Conservation (phyloP, 306 rosid species). For the Corylus americana region DNA sequence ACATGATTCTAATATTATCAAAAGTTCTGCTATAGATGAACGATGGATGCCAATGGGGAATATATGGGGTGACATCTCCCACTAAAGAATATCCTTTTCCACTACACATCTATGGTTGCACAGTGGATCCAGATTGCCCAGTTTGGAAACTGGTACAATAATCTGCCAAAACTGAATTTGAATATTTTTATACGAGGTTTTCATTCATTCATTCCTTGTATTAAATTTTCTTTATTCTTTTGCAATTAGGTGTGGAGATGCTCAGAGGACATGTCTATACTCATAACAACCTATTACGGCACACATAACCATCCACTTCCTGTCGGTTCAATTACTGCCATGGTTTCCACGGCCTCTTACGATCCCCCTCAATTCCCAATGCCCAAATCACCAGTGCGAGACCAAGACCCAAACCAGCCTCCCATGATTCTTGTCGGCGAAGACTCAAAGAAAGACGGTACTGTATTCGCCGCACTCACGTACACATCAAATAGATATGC, state of each 20-base stretch:
- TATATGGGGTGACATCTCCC: too few relatives aligned
- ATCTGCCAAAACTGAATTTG: too few relatives aligned
- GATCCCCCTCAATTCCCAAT: slow-evolving; percentile 9
- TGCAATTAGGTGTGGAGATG: slow-evolving; percentile 81
- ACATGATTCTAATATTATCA: background rate
- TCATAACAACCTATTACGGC: slow-evolving; percentile 91
- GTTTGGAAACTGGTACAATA: slow-evolving; percentile 29
- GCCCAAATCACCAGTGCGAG: background rate
- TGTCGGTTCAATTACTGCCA: slow-evolving; percentile 78
- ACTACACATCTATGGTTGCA: slow-evolving; percentile 87
- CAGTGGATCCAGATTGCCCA: slow-evolving; percentile 81
- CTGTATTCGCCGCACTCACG: too few relatives aligned
- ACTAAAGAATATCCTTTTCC: slow-evolving; percentile 50
- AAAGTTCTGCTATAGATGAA: slow-evolving; percentile 52
- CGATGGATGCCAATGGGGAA: slow-evolving; percentile 25
- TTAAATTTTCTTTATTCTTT: background rate
- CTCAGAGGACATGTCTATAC: slow-evolving; percentile 86
- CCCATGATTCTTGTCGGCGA: too few relatives aligned
- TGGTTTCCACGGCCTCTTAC: slow-evolving; percentile 62
- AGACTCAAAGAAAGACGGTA: too few relatives aligned
- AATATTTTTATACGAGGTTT: background rate
- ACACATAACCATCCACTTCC: slow-evolving; percentile 95
- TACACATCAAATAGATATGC: too few relatives aligned
- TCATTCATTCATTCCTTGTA: background rate
- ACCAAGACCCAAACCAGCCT: too few relatives aligned